Evolutionary conservation across 225 moss, liverwort and hornwort species (phyloP).

Genomic region (Rhytidiadelphus loreus): DNA sequence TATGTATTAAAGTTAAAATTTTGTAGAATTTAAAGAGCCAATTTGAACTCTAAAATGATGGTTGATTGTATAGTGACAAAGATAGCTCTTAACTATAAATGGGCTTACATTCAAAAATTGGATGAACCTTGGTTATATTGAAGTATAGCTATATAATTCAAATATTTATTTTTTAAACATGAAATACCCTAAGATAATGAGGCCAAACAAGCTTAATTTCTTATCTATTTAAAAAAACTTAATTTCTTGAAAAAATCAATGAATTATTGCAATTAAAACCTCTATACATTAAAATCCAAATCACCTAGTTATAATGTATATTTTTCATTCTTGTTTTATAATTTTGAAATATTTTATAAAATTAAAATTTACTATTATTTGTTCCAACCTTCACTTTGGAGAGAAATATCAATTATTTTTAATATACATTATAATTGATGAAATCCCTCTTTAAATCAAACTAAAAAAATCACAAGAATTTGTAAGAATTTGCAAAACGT

Average conservation of each 20-base stretch:
- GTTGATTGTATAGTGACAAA: not conserved
- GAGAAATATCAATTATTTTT: too few relatives aligned
- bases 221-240: rapidly evolving
- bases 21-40: not conserved
- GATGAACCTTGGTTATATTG: not conserved
- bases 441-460: not conserved
- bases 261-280: not conserved
- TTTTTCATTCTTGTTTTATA: not conserved
- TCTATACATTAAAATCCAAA: not conserved
- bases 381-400: not conserved
- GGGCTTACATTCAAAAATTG: not conserved
- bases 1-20: rapidly evolving
- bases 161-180: too few relatives aligned
- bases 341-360: not conserved
- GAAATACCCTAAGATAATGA: not conserved
- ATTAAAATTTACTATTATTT: not conserved
- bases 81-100: not conserved
- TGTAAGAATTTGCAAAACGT: not conserved
- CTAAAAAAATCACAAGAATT: not conserved
- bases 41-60: not conserved
- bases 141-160: not conserved
- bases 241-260: too few relatives aligned
- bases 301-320: not conserved
- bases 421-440: not conserved
- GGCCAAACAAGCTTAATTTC: rapidly evolving